These are phyloP conservation scores for Backusella mclennaniae DNA, from an alignment of 192 early-diverging fungal species.

Conservation along the genomic window DNA sequence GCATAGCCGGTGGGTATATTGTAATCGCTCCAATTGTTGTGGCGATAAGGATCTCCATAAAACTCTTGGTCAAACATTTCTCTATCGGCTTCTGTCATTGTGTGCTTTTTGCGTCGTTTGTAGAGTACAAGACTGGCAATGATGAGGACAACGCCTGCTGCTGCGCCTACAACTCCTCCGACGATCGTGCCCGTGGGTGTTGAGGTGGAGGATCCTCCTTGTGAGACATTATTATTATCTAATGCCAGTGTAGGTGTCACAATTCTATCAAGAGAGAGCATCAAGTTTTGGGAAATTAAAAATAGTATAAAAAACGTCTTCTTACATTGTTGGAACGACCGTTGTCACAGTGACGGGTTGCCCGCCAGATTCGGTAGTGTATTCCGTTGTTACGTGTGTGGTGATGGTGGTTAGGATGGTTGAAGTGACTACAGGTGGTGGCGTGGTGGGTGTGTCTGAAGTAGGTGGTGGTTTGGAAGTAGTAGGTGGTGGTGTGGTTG, in stretches of 20 bases:
- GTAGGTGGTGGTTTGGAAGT: neutral
- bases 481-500: neutral
- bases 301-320: too few relatives aligned
- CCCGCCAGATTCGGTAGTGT: neutral
- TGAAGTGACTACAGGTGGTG: neutral
- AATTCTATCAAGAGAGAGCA: neutral
- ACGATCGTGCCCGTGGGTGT: neutral
- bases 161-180: slow-evolving; percentile 14
- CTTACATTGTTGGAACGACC: slow-evolving; percentile 10
- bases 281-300: too few relatives aligned
- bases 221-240: neutral
- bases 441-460: neutral
- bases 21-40: neutral
- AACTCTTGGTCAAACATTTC: slow-evolving; percentile 12
- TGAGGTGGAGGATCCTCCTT: neutral
- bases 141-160: neutral
- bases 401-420: neutral
- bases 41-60: slow-evolving; percentile 9
- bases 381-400: neutral
- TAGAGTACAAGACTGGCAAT: neutral
- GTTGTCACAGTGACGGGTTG: neutral
- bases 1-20: neutral
- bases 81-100: neutral
- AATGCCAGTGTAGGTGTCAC: neutral
- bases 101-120: slow-evolving; percentile 8